Evolutionary conservation across 805 yeast genomes (phyloP).

Genomic region (Ogataea zsoltii): DNA sequence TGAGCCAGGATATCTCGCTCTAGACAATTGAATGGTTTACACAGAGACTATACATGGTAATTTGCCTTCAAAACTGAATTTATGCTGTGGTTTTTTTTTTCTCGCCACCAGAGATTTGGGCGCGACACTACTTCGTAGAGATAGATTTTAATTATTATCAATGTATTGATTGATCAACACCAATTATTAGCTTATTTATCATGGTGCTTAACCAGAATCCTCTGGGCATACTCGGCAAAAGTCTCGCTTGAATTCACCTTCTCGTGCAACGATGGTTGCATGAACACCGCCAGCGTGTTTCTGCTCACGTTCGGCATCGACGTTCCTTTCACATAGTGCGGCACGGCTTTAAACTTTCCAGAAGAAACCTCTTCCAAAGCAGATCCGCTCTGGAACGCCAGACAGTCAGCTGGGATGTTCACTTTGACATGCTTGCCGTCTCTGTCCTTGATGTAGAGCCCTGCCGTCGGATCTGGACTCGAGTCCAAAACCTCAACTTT

Average conservation of each 20-base stretch:
- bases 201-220: slow-evolving; percentile 44
- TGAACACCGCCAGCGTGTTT: slow-evolving; percentile 61
- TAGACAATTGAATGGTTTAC: background rate
- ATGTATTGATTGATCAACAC: too few relatives aligned
- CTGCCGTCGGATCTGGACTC: slow-evolving; percentile 47
- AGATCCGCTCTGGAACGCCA: slow-evolving; percentile 64
- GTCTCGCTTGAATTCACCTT: slow-evolving; percentile 44
- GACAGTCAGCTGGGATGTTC: slow-evolving; percentile 52
- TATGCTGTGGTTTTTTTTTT: slow-evolving; percentile 1
- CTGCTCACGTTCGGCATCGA: slow-evolving; percentile 39
- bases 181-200: slow-evolving; percentile 10
- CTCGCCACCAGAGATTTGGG: slow-evolving; percentile 9
- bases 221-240: slow-evolving; percentile 50
- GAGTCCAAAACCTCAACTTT: slow-evolving; percentile 23
- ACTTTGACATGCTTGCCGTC: slow-evolving; percentile 47
- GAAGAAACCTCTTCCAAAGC: slow-evolving; percentile 52
- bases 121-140: too few relatives aligned
- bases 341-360: slow-evolving; percentile 55
- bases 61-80: background rate
- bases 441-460: slow-evolving; percentile 52
- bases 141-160: too few relatives aligned
- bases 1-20: too few relatives aligned
- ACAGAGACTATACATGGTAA: background rate
- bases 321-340: slow-evolving; percentile 55
- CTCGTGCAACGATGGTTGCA: slow-evolving; percentile 58